Percentiles rank a stretch among this genome's conserved stretches.
Conservation (phyloP, 1,284 basidiomycete species). For the Cerrena zonata region DNA sequence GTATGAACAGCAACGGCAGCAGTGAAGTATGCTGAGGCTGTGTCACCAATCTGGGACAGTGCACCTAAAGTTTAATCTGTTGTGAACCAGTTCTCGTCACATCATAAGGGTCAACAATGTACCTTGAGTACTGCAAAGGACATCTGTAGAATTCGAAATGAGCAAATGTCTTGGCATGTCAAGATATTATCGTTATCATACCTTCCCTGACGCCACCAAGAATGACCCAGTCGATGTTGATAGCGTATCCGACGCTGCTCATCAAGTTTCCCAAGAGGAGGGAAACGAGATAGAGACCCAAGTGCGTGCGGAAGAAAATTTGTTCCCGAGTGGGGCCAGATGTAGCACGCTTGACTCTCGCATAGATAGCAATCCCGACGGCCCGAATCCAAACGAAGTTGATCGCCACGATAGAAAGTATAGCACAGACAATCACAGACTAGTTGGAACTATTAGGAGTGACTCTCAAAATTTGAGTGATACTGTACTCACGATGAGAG, state of each 20-base stretch:
- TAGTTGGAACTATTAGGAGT: conserved; percentile 17
- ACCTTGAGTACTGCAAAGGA: conserved; percentile 56
- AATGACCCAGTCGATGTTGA: conserved; percentile 42
- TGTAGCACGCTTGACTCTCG: conserved; percentile 17
- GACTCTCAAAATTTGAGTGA: neutral
- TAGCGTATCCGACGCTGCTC: conserved; percentile 45
- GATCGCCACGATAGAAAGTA: conserved; percentile 48
- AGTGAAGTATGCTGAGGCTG: conserved; percentile 59
- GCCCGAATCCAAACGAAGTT: conserved; percentile 41
- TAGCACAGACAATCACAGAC: conserved; percentile 48
- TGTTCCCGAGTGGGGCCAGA: conserved; percentile 34
- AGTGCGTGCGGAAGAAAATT: conserved; percentile 63
- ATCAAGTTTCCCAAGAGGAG: conserved; percentile 55
- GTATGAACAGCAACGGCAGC: conserved; percentile 62
- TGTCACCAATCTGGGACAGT: conserved; percentile 58
- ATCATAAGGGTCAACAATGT: conserved; percentile 10
- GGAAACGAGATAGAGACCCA: conserved; percentile 61
- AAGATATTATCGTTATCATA: conserved; percentile 24
- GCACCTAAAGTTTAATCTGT: conserved; percentile 22
- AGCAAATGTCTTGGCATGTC: conserved; percentile 2
- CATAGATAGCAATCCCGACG: conserved; percentile 35
- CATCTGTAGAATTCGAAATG: conserved; percentile 21
- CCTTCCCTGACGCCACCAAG: conserved; percentile 44
- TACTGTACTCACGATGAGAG: conserved; percentile 40
- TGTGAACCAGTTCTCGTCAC: neutral